Conservation (phyloP, 768 basidiomycete species). For the Kwoniella pini region DNA sequence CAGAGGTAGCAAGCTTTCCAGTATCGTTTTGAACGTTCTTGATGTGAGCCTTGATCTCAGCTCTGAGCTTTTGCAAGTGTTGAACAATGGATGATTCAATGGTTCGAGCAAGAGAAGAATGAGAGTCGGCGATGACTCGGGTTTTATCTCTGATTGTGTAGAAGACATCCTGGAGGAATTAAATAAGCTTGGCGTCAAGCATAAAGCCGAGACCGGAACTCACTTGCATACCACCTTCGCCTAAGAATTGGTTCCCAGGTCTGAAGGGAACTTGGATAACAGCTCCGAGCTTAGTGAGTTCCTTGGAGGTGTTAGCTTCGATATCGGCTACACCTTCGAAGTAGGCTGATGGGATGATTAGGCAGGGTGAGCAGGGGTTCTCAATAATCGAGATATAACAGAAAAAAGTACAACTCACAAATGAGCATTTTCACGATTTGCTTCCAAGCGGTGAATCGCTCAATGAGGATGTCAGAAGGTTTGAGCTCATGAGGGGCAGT, state of each 20-base stretch:
- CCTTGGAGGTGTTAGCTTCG: slow-evolving; percentile 89
- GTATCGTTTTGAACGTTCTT: slow-evolving; percentile 96
- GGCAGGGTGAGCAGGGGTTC: neutral
- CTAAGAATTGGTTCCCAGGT: slow-evolving; percentile 93
- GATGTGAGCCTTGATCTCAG: slow-evolving; percentile 97
- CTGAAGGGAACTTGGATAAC: slow-evolving; percentile 97
- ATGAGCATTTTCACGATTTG: slow-evolving; percentile 94
- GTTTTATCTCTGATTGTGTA: slow-evolving; percentile 92
- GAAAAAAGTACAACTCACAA: slow-evolving; percentile 33
- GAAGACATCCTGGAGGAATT: slow-evolving; percentile 72
- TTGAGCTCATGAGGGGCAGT: slow-evolving; percentile 84
- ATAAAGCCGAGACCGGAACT: slow-evolving; percentile 6
- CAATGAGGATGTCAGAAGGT: slow-evolving; percentile 94
- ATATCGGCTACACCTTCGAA: slow-evolving; percentile 80
- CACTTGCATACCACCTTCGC: slow-evolving; percentile 88
- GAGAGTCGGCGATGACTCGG: slow-evolving; percentile 87
- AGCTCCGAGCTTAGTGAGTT: slow-evolving; percentile 87
- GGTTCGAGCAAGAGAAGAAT: slow-evolving; percentile 92
- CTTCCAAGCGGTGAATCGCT: slow-evolving; percentile 75
- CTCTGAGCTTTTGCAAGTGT: slow-evolving; percentile 89
- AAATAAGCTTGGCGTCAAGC: neutral
- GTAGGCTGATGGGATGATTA: slow-evolving; percentile 63
- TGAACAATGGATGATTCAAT: slow-evolving; percentile 97
- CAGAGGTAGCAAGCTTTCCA: slow-evolving; percentile 82
- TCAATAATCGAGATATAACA: neutral